These are phyloP conservation scores for Barnettozyma populi DNA, from an alignment of 805 yeast species.

Conservation along the genomic window DNA sequence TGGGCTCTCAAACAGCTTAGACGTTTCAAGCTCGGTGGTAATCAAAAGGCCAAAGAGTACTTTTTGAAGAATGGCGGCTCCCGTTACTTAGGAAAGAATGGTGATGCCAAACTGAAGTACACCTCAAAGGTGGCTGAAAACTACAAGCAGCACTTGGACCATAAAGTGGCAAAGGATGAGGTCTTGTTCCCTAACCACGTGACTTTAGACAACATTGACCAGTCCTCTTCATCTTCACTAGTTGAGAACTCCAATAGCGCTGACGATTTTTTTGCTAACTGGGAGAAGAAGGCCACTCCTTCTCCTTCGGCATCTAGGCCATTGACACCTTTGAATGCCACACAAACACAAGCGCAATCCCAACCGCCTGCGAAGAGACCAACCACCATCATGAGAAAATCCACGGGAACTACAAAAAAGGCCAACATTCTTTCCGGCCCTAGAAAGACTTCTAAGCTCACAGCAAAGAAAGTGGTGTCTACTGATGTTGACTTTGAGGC, in stretches of 20 bases:
- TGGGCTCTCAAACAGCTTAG: slow-evolving; percentile 91
- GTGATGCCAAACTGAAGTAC: slow-evolving; percentile 73
- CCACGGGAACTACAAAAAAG: slow-evolving; percentile 27
- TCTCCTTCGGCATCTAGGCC: slow-evolving; percentile 30
- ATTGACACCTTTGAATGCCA: slow-evolving; percentile 17
- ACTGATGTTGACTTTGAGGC: slow-evolving; percentile 57
- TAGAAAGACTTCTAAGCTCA: slow-evolving; percentile 50
- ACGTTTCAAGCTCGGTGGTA: slow-evolving; percentile 91
- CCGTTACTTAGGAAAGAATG: slow-evolving; percentile 48
- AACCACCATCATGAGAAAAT: slow-evolving; percentile 26
- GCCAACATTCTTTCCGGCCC: slow-evolving; percentile 47
- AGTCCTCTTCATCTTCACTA: slow-evolving; percentile 30
- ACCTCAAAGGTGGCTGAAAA: slow-evolving; percentile 72
- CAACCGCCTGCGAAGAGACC: slow-evolving; percentile 23
- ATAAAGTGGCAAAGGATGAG: slow-evolving; percentile 62
- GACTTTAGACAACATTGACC: slow-evolving; percentile 49
- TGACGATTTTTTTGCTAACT: slow-evolving; percentile 87
- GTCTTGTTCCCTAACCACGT: slow-evolving; percentile 66
- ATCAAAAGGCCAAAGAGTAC: slow-evolving; percentile 77
- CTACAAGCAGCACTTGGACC: slow-evolving; percentile 75
- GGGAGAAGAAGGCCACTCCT: slow-evolving; percentile 70
- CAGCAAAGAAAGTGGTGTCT: slow-evolving; percentile 51
- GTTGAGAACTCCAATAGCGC: slow-evolving; percentile 38
- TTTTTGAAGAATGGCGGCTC: slow-evolving; percentile 84
- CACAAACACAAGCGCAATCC: slow-evolving; percentile 3